A percentile compares a stretch with the other conserved stretches of the same genome.
Conservation (phyloP, 306 rosid genomes). For the Castanospermum australe region DNA sequence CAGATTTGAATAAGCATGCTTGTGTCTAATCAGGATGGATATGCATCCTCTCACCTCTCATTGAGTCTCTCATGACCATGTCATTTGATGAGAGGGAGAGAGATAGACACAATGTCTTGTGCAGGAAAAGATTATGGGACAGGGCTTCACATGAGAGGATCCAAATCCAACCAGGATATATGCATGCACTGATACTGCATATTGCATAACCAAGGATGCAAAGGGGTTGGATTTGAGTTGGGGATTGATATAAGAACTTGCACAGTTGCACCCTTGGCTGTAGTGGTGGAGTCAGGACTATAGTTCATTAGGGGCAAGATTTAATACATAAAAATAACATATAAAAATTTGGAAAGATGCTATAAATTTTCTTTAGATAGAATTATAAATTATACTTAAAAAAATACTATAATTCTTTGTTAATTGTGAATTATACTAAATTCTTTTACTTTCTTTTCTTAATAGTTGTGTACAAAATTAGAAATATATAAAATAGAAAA, state of each 20-base stretch:
- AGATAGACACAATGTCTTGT: not conserved
- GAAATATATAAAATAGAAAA: not conserved
- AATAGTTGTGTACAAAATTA: not conserved
- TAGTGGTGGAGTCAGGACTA: no score
- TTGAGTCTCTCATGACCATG: not conserved
- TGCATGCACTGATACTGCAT: not conserved
- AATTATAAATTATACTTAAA: no score
- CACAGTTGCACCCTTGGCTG: no score
- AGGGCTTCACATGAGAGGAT: not conserved
- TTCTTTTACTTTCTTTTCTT: not conserved
- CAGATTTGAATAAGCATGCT: not conserved
- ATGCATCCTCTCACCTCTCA: not conserved
- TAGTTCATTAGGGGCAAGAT: not conserved
- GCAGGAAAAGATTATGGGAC: not conserved
- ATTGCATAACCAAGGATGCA: not conserved
- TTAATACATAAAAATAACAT: not conserved
- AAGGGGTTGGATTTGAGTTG: not conserved
- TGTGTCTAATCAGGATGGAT: not conserved
- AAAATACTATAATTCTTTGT: no score
- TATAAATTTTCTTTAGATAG: not conserved
- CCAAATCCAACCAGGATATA: not conserved
- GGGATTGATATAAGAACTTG: not conserved
- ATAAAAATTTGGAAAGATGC: not conserved
- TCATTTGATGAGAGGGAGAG: not conserved
- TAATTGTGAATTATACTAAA: no score